These are phyloP conservation scores for Talaromyces sp. DNA, from an alignment of 2,329 filamentous ascomycete species.

Conservation along the genomic window DNA sequence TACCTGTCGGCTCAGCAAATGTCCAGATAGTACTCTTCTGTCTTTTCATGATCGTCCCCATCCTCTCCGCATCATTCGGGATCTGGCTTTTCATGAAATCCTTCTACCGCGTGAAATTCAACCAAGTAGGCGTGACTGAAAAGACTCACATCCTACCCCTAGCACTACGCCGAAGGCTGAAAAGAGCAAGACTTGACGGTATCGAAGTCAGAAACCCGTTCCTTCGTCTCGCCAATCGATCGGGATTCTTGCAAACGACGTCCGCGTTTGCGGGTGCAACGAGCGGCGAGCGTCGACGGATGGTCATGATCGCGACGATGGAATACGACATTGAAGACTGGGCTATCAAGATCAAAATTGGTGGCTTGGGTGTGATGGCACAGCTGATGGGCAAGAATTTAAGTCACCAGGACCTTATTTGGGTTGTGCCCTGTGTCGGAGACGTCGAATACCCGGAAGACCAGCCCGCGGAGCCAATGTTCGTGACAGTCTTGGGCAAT, in stretches of 20 bases:
- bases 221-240: slow-evolving; percentile 34
- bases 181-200: slow-evolving; percentile 25
- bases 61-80: slow-evolving; percentile 49
- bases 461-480: slow-evolving; percentile 58
- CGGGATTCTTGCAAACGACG: slow-evolving; percentile 37
- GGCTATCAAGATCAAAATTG: slow-evolving; percentile 69
- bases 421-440: slow-evolving; percentile 62
- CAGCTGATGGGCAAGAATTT: slow-evolving; percentile 66
- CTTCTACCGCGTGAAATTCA: slow-evolving; percentile 64
- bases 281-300: slow-evolving; percentile 42
- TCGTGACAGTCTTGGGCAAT: slow-evolving; percentile 59
- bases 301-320: slow-evolving; percentile 66
- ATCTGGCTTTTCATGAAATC: slow-evolving; percentile 58
- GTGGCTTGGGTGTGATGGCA: slow-evolving; percentile 67
- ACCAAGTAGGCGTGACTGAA: slow-evolving; percentile 55
- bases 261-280: slow-evolving; percentile 32
- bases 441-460: slow-evolving; percentile 63
- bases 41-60: slow-evolving; percentile 54
- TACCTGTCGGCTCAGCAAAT: slow-evolving; percentile 54
- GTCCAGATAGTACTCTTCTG: slow-evolving; percentile 55
- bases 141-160: slow-evolving; percentile 44
- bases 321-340: slow-evolving; percentile 71
- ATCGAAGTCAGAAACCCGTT: slow-evolving; percentile 34
- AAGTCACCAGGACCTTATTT: slow-evolving; percentile 63
- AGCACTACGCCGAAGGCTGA: slow-evolving; percentile 36